Base-by-base conservation (phyloP, 805 yeast genomes). In the Metschnikowia continentalis region DNA sequence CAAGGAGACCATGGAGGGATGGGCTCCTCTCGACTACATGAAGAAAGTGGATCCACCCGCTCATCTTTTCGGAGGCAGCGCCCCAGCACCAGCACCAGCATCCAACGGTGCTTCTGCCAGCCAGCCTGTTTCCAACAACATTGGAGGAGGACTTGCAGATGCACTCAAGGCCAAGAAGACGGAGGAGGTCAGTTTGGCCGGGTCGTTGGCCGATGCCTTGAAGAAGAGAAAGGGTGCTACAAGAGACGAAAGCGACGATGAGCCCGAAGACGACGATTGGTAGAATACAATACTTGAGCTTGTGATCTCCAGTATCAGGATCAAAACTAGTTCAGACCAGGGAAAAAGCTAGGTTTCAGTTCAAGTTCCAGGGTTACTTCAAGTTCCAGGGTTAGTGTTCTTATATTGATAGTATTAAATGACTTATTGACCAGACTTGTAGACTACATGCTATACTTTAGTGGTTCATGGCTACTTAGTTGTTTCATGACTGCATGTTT, bases 21-120 rank as follows among this genome's bases (percentile, higher is more conserved):
- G 99, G 99, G 92, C 94, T 11, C 99, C 99, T 13, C 86, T 94
- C 20, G 88, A 91, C n/a, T 94, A 91, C 65, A 82, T 92, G 62
- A 82, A 75, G 19, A 82, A 80, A 53, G 79, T 80, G 56, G 79
- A 68, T 3, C 77, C 80, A 11, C 81, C 85, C 35, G 68, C 73
- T 0, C 56, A 52, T 37, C 53, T 60, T 8, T 67, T 65, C 13
- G 62, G 63, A 2, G 57, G 61, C 6, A 23, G 32, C 0, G 41
- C 62, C 1, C 49, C 77, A 13, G 67, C 35, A 7, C 66, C 77
- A 10, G 67, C 35, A 48, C 64, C 17, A 40, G 65, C 5, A 37
- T 61, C 56, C 54, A 42, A 48, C 56, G 42, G 48, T 44, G n/a
- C 17, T 42, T 37, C 53, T 36, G 46, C 39, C 19, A 32, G 41